Percentiles rank a stretch among this genome's conserved stretches.
Conservation (phyloP, 176 grass and related monocot genomes). For the Rhynchospora pubera region DNA sequence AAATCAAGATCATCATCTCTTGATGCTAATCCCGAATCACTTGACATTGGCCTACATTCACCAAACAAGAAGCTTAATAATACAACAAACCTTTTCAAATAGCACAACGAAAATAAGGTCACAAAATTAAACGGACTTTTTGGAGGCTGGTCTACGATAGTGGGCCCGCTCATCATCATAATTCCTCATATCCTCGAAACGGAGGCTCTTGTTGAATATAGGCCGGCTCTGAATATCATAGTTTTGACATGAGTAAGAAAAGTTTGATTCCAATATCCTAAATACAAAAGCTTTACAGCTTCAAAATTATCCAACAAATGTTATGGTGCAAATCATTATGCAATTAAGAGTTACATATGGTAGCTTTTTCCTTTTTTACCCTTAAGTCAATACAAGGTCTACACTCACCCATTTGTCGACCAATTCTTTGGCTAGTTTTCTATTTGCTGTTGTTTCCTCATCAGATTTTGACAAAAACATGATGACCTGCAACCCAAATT, state of each 20-base stretch:
- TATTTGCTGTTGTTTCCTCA: conserved; percentile 89
- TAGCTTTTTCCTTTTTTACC: background rate
- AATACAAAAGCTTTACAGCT: background rate
- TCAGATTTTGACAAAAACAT: conserved; percentile 99
- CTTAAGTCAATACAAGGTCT: conserved; percentile 1
- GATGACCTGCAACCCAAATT: conserved; percentile 51
- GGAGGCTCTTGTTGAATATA: conserved; percentile 98
- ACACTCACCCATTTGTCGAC: conserved; percentile 95
- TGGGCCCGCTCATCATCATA: conserved; percentile 67
- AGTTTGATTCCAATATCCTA: background rate
- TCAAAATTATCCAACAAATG: background rate
- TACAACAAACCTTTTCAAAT: conserved; percentile 6
- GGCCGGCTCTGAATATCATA: conserved; percentile 60
- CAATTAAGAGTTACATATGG: background rate
- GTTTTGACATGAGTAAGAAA: background rate
- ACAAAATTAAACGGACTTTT: conserved; percentile 45
- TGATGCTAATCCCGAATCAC: conserved; percentile 56
- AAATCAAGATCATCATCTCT: conserved; percentile 78
- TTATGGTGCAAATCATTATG: background rate
- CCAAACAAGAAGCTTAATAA: conserved; percentile 5
- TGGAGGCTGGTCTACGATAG: conserved; percentile 58
- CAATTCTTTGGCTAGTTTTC: conserved; percentile 88
- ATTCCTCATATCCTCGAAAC: conserved; percentile 87
- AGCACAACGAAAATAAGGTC: conserved; percentile 3
- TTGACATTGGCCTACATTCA: conserved; percentile 50